Percentiles rank a stretch among this genome's conserved stretches.
Evolutionary conservation across 129 eudicot genomes (phyloP).

Genomic region (Arctium minus): DNA sequence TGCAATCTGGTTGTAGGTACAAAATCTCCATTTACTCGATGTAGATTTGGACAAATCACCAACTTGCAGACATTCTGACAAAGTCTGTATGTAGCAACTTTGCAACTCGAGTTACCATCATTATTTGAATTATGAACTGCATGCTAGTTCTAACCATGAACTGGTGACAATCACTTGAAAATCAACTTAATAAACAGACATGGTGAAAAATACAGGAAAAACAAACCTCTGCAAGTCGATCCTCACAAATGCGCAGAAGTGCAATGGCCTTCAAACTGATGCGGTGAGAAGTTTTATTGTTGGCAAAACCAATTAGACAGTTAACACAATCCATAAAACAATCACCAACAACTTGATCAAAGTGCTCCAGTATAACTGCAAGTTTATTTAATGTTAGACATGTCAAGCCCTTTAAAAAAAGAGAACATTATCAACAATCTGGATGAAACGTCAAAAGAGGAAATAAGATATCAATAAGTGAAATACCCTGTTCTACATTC

Average conservation of each 20-base stretch:
- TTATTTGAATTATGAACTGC: background rate
- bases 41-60: background rate
- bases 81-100: background rate
- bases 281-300: conserved; percentile 85
- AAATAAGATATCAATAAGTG: conserved; percentile 1
- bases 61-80: background rate
- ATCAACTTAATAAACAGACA: background rate
- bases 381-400: conserved; percentile 23
- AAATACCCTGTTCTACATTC: conserved; percentile 91
- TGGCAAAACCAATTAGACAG: conserved; percentile 96
- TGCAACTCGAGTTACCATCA: background rate
- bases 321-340: conserved; percentile 98
- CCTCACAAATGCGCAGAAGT: conserved; percentile 97
- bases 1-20: background rate
- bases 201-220: background rate
- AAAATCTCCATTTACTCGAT: background rate
- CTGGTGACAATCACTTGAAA: background rate
- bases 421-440: background rate
- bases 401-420: conserved; percentile 1
- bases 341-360: conserved; percentile 97
- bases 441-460: background rate
- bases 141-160: background rate
- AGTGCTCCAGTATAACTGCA: conserved; percentile 97
- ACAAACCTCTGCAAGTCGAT: conserved; percentile 97
- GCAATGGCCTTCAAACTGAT: conserved; percentile 99